phyloP scores from a whole-genome alignment of 257 asterid species.

The Salvia hispanica region DNA sequence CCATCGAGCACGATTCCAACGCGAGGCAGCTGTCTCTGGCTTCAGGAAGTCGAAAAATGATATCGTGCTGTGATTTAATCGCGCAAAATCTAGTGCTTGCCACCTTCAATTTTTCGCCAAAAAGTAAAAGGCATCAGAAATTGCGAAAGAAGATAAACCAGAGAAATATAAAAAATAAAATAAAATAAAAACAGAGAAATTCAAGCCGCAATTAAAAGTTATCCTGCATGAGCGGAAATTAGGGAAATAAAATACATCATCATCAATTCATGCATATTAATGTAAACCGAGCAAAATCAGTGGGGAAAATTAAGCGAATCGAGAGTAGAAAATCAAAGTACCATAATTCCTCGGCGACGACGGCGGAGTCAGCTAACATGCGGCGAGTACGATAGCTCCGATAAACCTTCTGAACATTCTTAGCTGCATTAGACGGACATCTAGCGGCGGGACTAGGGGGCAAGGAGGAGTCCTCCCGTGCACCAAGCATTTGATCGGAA shows the following conservation, averaged over 20 bases:
- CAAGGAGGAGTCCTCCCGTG: slow-evolving; percentile 33
- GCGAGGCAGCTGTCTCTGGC: slow-evolving; percentile 77
- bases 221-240: slow-evolving; percentile 28
- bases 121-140: slow-evolving; percentile 1
- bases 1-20: slow-evolving; percentile 75
- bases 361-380: slow-evolving; percentile 96
- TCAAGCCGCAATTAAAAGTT: slow-evolving; percentile 8
- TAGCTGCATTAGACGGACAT: slow-evolving; percentile 59
- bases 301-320: not conserved
- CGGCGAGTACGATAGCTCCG: slow-evolving; percentile 92
- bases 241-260: not conserved
- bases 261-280: not conserved
- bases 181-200: slow-evolving; percentile 13
- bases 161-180: not conserved
- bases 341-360: slow-evolving; percentile 94
- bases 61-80: slow-evolving; percentile 75
- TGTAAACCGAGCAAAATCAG: slow-evolving; percentile 12
- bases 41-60: slow-evolving; percentile 79
- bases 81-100: slow-evolving; percentile 82
- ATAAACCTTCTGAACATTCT: slow-evolving; percentile 84
- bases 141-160: too few species aligned
- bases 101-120: slow-evolving; percentile 59
- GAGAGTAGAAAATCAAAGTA: slow-evolving; percentile 13
- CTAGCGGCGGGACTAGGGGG: slow-evolving; percentile 31
- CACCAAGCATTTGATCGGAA: slow-evolving; percentile 28